Evolutionary conservation across 2,329 filamentous ascomycete genomes (phyloP), one percentile per base, ranked within the genome.

Genomic region (Tolypocladium capitatum): DNA sequence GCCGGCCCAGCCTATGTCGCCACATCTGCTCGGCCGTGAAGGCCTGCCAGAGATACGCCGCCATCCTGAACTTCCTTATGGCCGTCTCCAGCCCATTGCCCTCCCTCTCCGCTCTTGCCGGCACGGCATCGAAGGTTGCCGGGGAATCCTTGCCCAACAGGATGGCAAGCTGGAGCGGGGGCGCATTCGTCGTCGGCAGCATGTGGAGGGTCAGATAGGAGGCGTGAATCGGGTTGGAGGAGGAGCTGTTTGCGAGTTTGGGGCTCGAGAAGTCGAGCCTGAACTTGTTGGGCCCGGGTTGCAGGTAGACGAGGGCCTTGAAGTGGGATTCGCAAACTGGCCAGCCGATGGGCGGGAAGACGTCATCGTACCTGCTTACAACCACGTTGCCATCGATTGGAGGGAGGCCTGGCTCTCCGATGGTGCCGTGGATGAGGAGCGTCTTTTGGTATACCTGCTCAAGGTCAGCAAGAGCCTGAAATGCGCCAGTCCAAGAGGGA

Each of bases 21-120:
- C 80, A 84, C 91, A 97, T 97, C 63, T 97, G 90, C 63, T 98
- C 92, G 7, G 87, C 88, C 0, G 91, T 97, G 59, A 94, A 97
- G 8, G 90, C 88, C 63, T 98, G 92, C 90, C 92, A 97, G 14
- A 97, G 73, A 62, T 97, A 96, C 24, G 88, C 91, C 18, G 89
- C 84, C 85, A 94, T 96, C 53, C 90, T 80, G 62, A 92, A 96
- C 63, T 98, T 98, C 58, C 79, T 80, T 46, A 94, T 75, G 0
- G 92, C 92, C 8, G 79, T 80, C 11, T 90, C 83, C 33, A 97
- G 62, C 1, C 76, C 77, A 63, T 95, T 94, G 18, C 87, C 90
- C 71, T 94, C 90, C 55, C 76, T 81, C 63, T 86, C 80, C 48
- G 78, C 70, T 44, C 86, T 78, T 47, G 87, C 80, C 1, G 88